Conservation (phyloP, 352 stramenopile genomes). For the Aphanomyces euteiches region DNA sequence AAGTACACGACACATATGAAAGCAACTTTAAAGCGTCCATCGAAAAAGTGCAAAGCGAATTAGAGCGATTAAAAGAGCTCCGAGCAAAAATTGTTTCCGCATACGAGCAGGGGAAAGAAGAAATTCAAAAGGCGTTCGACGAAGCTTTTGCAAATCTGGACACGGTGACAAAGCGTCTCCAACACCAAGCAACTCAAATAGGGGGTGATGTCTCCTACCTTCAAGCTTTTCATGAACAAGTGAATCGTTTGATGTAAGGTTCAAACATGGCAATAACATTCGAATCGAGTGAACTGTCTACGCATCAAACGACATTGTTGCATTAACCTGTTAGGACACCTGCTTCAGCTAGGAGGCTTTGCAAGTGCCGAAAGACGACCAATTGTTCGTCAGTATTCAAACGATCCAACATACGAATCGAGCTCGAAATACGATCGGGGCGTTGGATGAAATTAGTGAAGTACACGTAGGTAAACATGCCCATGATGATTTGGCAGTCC, state of each 20-base stretch:
- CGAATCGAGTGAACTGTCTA: neutral
- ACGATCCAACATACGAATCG: slow-evolving; percentile 17
- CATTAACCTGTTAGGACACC: slow-evolving; percentile 19
- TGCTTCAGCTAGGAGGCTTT: neutral
- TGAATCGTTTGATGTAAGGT: slow-evolving; percentile 1
- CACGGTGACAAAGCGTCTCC: neutral
- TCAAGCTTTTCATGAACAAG: slow-evolving; percentile 17
- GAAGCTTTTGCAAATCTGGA: slow-evolving; percentile 22
- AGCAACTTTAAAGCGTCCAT: slow-evolving; percentile 18
- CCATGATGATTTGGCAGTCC: slow-evolving; percentile 78
- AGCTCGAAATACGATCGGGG: slow-evolving; percentile 19
- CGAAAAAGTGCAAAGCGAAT: slow-evolving; percentile 3
- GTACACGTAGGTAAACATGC: slow-evolving; percentile 75
- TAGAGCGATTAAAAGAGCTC: slow-evolving; percentile 22
- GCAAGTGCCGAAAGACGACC: slow-evolving; percentile 18
- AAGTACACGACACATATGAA: slow-evolving; percentile 21
- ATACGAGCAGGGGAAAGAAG: slow-evolving; percentile 12
- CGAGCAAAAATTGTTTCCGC: slow-evolving; percentile 6
- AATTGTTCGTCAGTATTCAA: slow-evolving; percentile 22
- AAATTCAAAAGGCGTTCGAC: slow-evolving; percentile 18
- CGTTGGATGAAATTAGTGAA: slow-evolving; percentile 79
- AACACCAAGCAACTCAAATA: neutral
- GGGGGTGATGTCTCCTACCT: slow-evolving; percentile 4
- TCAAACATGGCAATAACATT: neutral
- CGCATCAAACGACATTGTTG: neutral